Evolutionary conservation across 2,329 filamentous ascomycete genomes (phyloP).

Genomic region (Macrophomina tecta): DNA sequence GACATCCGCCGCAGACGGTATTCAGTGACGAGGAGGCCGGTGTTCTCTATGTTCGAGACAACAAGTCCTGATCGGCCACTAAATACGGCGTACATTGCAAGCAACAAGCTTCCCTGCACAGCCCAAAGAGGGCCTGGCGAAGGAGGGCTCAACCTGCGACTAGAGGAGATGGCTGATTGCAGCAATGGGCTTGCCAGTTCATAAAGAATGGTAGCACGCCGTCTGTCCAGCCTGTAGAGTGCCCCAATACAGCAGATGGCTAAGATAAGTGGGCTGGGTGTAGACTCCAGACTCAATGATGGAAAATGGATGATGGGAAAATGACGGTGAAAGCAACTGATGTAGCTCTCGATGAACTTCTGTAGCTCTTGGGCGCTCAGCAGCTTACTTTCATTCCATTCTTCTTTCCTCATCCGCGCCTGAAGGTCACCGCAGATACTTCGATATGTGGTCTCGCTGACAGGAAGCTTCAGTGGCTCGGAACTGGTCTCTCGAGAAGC

Average conservation of each 20-base stretch:
- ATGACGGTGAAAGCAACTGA: conserved; percentile 43
- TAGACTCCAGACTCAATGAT: conserved; percentile 36
- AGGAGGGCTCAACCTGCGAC: conserved; percentile 26
- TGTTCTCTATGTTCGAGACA: conserved; percentile 31
- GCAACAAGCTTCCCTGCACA: conserved; percentile 40
- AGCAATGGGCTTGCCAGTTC: conserved; percentile 32
- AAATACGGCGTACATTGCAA: conserved; percentile 39
- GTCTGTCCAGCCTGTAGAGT: conserved; percentile 41
- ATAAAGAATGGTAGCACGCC: conserved; percentile 36
- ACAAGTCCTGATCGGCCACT: conserved; percentile 34
- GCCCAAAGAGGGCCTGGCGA: conserved; percentile 37
- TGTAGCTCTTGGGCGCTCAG: conserved; percentile 35
- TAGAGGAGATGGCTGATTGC: conserved; percentile 29
- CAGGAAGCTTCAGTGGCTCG: conserved; percentile 4
- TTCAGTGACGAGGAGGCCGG: conserved; percentile 32
- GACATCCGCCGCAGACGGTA: conserved; percentile 34
- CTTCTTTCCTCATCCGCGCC: conserved; percentile 25
- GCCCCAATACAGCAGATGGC: conserved; percentile 47
- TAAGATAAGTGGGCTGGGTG: conserved; percentile 40
- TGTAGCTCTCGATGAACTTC: conserved; percentile 39
- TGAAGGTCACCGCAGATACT: conserved; percentile 31
- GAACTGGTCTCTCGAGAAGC: background rate
- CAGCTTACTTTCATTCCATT: conserved; percentile 29
- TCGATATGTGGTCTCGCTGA: conserved; percentile 22
- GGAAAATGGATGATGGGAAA: conserved; percentile 44